Base-by-base conservation (phyloP, 202 grass and related monocot species). In the Miscanthus sacchariflorus region DNA sequence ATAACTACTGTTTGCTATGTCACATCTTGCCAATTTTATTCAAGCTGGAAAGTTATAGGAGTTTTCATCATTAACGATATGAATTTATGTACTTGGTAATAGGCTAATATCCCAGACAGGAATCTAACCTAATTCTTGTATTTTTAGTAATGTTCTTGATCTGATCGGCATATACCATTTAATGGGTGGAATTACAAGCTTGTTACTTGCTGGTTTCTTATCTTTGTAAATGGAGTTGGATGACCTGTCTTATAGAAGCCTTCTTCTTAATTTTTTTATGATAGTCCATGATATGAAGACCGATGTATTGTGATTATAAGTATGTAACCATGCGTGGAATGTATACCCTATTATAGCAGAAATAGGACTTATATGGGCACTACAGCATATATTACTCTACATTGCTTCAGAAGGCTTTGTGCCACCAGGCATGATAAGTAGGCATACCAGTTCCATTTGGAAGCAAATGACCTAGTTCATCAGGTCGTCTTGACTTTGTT, bases 11-110 rank as follows among this genome's bases (percentile, higher is more conserved):
- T 40, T 79, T 61, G 49, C 28, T 86, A 21, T 79, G 46, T 50
- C 77, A 71, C 42, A 19, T 78, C n/a, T 67, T 69, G 46, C n/a
- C n/a, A 30, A 40, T 44, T 86, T 78, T 56, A 18, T 70, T 63
- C 24, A 30, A 15, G 40, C 59, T 39, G 43, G 35, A 42, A 7
- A 33, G 59, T 33, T 52, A 17, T 15, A 81, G 13, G 21, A 42
- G 13, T 58, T 72, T 68, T 25, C n/a, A 74, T 74, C 8, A 74
- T 63, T 63, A 77, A 76, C 36, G 7, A 33, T 48, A 4, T 36
- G 9, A 2, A 52, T 77, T 77, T 54, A 15, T 69, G 5, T 67
- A 40, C 19, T 85, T 45, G 3, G 23, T 14, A 46, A 33, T 21
- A 19, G n/a, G 24, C 10, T 46, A 65, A 44, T 33, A 36, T 54